Evolutionary conservation across 2,329 filamentous ascomycete species (phyloP).

Genomic region (Pleomassaria siparia): DNA sequence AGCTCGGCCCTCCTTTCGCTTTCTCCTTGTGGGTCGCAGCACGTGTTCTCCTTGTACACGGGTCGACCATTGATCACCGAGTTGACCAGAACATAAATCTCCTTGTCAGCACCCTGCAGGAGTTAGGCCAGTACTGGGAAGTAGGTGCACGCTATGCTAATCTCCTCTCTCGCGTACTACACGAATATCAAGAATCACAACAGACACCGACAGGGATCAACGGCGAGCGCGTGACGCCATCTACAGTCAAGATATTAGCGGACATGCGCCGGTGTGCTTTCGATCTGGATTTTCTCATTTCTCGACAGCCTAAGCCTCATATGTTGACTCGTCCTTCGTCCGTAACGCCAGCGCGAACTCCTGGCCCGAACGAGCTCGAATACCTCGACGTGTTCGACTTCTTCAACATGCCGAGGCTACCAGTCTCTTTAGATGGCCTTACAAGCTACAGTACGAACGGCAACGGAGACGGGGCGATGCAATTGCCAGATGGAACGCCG

Average conservation of each 20-base stretch:
- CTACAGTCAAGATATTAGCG: constrained; percentile 80
- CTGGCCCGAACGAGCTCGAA: constrained; percentile 80
- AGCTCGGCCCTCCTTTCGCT: constrained; percentile 85
- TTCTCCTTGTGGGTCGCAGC: constrained; percentile 93
- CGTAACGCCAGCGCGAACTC: constrained; percentile 64
- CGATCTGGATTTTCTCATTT: constrained; percentile 87
- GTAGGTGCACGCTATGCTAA: constrained; percentile 81
- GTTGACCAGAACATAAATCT: constrained; percentile 77
- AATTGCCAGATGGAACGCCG: constrained; percentile 26
- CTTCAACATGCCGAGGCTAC: constrained; percentile 83
- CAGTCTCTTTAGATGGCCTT: constrained; percentile 41
- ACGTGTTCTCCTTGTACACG: constrained; percentile 82
- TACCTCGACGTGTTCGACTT: constrained; percentile 94
- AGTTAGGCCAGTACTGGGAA: constrained; percentile 82
- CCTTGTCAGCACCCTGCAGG: constrained; percentile 77
- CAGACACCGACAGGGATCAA: constrained; percentile 56
- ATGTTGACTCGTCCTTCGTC: constrained; percentile 36
- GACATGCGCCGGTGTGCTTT: constrained; percentile 92
- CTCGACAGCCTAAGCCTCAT: constrained; percentile 64
- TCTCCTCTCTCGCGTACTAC: constrained; percentile 78
- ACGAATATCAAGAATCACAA: constrained; percentile 81
- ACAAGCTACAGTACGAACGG: constrained; percentile 30
- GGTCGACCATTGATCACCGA: constrained; percentile 83
- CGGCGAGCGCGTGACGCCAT: constrained; percentile 74
- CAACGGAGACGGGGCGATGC: constrained; percentile 26